These are phyloP conservation scores for Vinca major DNA, from an alignment of 305 asterid species.

Conservation along the genomic window DNA sequence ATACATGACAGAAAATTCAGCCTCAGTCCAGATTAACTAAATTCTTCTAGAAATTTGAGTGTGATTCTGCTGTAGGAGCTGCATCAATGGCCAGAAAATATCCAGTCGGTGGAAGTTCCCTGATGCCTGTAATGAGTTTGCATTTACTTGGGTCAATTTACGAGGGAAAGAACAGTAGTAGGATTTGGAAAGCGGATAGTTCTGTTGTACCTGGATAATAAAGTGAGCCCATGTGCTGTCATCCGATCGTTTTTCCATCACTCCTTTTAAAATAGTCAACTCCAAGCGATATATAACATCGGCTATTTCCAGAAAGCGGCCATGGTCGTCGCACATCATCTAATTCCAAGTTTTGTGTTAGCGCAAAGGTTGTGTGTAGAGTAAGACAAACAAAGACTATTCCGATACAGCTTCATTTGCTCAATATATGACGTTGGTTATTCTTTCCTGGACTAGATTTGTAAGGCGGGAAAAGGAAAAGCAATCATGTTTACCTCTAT, in stretches of 20 bases:
- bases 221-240: slow-evolving; percentile 65
- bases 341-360: slow-evolving; percentile 22
- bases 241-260: slow-evolving; percentile 46
- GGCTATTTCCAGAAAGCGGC: slow-evolving; percentile 70
- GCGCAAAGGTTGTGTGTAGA: background rate
- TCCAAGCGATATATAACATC: slow-evolving; percentile 66
- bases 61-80: slow-evolving; percentile 46
- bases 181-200: background rate
- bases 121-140: slow-evolving; percentile 40
- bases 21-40: background rate
- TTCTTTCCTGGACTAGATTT: background rate
- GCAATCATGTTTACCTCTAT: slow-evolving; percentile 50
- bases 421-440: background rate
- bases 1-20: background rate
- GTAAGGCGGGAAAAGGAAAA: background rate
- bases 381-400: background rate
- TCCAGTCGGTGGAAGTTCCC: slow-evolving; percentile 76
- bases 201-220: slow-evolving; percentile 60
- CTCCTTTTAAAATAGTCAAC: slow-evolving; percentile 64
- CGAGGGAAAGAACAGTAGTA: background rate
- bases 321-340: slow-evolving; percentile 70
- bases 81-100: slow-evolving; percentile 94
- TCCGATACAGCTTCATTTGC: background rate
- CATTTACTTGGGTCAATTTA: background rate
- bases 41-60: slow-evolving; percentile 28